phyloP scores from a whole-genome alignment of 1,284 basidiomycete species.

The Waitea zeae region DNA sequence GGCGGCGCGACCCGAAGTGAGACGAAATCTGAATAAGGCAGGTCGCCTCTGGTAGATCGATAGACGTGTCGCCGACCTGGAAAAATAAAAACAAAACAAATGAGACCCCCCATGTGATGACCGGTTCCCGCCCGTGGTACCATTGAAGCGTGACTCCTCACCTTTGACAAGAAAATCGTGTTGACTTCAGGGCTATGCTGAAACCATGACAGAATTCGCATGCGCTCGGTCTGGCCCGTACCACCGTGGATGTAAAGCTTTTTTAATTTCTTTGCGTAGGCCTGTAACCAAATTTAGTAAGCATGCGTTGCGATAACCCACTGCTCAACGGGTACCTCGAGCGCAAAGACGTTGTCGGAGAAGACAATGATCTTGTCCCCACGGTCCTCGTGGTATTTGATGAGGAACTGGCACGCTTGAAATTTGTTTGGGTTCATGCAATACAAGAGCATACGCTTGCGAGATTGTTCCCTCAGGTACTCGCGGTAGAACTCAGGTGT shows the following conservation, averaged over 20 bases:
- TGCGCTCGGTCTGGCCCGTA: constrained; percentile 89
- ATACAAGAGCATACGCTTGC: constrained; percentile 92
- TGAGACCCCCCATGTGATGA: constrained; percentile 4
- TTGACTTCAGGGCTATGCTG: constrained; percentile 94
- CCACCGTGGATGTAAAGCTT: constrained; percentile 97
- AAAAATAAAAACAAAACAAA: constrained; percentile 7
- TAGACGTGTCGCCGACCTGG: constrained; percentile 96
- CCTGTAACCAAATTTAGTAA: constrained; percentile 33
- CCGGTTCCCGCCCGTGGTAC: constrained; percentile 2
- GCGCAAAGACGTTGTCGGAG: constrained; percentile 94
- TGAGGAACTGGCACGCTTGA: constrained; percentile 97
- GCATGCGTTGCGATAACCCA: not conserved
- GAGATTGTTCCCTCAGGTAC: constrained; percentile 83
- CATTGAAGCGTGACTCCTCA: constrained; percentile 13
- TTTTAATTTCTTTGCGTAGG: constrained; percentile 86
- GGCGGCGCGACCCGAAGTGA: constrained; percentile 95
- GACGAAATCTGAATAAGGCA: constrained; percentile 99
- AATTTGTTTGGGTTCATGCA: constrained; percentile 99
- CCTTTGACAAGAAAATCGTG: constrained; percentile 98
- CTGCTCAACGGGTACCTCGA: constrained; percentile 51
- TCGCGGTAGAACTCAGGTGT: constrained; percentile 99
- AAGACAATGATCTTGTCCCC: constrained; percentile 99
- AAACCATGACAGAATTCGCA: constrained; percentile 90
- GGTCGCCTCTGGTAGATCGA: constrained; percentile 97
- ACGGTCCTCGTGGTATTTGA: constrained; percentile 94